Evolutionary conservation across 345 rosid species (phyloP).

Genomic region (Passiflora organensis): DNA sequence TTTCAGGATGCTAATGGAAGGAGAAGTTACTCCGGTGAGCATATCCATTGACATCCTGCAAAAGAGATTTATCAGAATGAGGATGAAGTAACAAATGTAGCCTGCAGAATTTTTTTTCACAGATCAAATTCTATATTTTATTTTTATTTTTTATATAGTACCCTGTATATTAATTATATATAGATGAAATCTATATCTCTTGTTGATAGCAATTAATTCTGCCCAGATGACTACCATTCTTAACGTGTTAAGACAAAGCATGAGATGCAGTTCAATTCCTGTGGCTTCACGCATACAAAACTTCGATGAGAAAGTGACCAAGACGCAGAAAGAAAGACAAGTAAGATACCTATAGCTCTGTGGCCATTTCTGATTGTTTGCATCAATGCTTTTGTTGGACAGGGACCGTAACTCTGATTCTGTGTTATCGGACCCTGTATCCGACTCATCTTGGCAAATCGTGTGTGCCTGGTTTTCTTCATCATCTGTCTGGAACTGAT

Average conservation of each 20-base stretch:
- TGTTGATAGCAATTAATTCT: not conserved
- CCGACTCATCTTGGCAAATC: slow-evolving; percentile 25
- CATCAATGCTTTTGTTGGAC: slow-evolving; percentile 9
- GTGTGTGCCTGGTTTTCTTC: slow-evolving; percentile 69
- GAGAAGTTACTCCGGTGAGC: slow-evolving; percentile 42
- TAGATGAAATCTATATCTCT: no score
- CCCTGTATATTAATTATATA: not conserved
- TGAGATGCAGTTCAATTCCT: not conserved
- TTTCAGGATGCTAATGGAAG: slow-evolving; percentile 34
- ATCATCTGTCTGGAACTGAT: slow-evolving; percentile 66
- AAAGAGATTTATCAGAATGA: slow-evolving; percentile 3
- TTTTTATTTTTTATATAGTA: not conserved
- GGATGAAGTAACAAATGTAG: not conserved
- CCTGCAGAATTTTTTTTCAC: not conserved
- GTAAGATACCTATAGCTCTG: slow-evolving; percentile 55
- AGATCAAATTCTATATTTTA: not conserved
- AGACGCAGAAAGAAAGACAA: slow-evolving; percentile 1
- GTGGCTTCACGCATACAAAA: not conserved
- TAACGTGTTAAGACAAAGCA: not conserved
- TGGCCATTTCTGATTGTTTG: slow-evolving; percentile 45
- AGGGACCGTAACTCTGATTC: slow-evolving; percentile 6
- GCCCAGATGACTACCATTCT: not conserved
- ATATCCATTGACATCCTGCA: slow-evolving; percentile 62
- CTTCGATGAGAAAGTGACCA: not conserved
- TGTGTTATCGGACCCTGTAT: slow-evolving; percentile 30